Evolutionary conservation across 1,284 basidiomycete genomes (phyloP).

Genomic region (Ustanciosporium gigantosporum): DNA sequence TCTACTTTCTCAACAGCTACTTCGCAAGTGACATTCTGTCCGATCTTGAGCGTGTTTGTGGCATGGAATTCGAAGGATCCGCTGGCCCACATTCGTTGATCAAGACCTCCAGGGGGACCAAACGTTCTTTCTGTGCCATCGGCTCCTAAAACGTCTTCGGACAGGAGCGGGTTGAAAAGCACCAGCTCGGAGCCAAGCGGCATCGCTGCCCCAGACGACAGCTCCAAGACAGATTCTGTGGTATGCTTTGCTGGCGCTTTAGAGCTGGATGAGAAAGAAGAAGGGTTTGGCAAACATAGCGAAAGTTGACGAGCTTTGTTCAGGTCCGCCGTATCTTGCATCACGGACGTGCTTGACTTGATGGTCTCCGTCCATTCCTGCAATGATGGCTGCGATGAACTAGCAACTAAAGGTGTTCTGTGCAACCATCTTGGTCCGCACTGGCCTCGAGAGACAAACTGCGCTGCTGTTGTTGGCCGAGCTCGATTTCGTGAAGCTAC

Average conservation of each 20-base stretch:
- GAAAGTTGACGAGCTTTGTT: constrained; percentile 32
- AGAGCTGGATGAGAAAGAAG: not conserved
- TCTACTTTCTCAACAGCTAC: constrained; percentile 17
- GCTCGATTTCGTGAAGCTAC: too few relatives aligned
- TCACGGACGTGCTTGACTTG: constrained; percentile 5
- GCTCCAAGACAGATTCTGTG: constrained; percentile 6
- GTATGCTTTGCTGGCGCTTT: constrained; percentile 7
- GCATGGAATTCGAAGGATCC: constrained; percentile 31
- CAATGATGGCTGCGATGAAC: too few relatives aligned
- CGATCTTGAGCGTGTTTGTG: constrained; percentile 9
- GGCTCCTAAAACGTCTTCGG: constrained; percentile 9
- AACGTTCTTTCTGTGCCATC: constrained; percentile 31
- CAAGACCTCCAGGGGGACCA: constrained; percentile 26
- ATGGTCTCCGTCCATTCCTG: constrained; percentile 15
- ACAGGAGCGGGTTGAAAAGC: constrained; percentile 31
- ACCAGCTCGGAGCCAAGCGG: constrained; percentile 27
- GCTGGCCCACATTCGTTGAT: constrained; percentile 40
- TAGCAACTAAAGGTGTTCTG: too few relatives aligned
- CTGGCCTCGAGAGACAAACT: too few relatives aligned
- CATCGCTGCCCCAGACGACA: not conserved
- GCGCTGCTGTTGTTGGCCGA: too few relatives aligned
- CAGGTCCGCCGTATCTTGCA: constrained; percentile 28
- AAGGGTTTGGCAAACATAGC: constrained; percentile 19
- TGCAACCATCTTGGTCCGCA: too few relatives aligned
- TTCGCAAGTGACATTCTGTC: constrained; percentile 13